Conservation (phyloP, 176 grass and related monocot genomes). For the Hyparrhenia diplandra region DNA sequence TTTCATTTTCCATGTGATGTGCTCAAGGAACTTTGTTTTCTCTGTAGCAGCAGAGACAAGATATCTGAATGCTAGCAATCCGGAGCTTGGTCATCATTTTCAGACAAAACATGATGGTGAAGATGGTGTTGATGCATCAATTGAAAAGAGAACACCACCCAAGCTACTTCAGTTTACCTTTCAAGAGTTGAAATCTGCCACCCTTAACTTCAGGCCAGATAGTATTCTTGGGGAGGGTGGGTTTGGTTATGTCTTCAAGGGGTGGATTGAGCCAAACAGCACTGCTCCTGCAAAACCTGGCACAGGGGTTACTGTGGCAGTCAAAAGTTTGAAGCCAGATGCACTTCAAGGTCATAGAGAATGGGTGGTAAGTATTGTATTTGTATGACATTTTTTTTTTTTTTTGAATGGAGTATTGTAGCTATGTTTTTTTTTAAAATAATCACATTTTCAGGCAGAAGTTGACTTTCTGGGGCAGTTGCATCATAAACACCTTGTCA, state of each 20-base stretch:
- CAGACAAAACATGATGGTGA: slow-evolving; percentile 46
- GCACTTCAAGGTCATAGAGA: slow-evolving; percentile 98
- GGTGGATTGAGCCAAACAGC: slow-evolving; percentile 87
- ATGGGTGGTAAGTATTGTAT: slow-evolving; percentile 88
- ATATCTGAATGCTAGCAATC: slow-evolving; percentile 74
- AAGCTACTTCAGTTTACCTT: slow-evolving; percentile 90
- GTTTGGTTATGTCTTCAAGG: slow-evolving; percentile 98
- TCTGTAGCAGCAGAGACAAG: slow-evolving; percentile 63
- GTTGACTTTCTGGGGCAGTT: slow-evolving; percentile 93
- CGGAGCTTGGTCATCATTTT: slow-evolving; percentile 57
- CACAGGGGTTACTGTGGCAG: slow-evolving; percentile 92
- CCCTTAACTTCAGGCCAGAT: slow-evolving; percentile 91
- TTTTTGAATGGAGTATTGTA: slow-evolving; percentile 2
- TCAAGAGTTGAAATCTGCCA: slow-evolving; percentile 95
- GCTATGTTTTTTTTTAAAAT: slow-evolving; percentile 1
- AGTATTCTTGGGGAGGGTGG: slow-evolving; percentile 99
- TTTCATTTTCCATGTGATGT: background rate
- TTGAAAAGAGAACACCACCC: slow-evolving; percentile 49
- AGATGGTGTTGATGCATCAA: slow-evolving; percentile 45
- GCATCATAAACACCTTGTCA: slow-evolving; percentile 97
- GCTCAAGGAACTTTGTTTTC: slow-evolving; percentile 21
- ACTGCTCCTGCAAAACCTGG: slow-evolving; percentile 89
- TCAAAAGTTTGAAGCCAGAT: slow-evolving; percentile 95
- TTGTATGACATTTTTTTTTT: background rate
- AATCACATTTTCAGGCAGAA: slow-evolving; percentile 65